Conservation (phyloP, 2,329 filamentous ascomycete species). For the Colletotrichum horii region DNA sequence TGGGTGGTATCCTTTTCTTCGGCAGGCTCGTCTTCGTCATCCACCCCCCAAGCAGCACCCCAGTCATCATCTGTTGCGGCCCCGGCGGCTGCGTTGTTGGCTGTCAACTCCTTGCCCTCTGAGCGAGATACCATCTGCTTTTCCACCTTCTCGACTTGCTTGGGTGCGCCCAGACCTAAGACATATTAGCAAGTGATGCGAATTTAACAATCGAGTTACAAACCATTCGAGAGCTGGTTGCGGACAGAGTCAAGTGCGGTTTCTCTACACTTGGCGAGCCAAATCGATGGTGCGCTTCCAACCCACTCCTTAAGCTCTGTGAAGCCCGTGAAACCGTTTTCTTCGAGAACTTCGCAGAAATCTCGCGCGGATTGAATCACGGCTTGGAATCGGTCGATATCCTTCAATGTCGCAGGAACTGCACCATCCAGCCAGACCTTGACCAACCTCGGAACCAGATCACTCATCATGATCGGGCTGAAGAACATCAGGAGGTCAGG, state of each 20-base stretch:
- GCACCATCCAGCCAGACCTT: conserved; percentile 76
- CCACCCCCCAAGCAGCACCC: conserved; percentile 81
- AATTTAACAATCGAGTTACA: neutral
- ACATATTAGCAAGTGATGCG: neutral
- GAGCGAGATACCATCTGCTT: conserved; percentile 76
- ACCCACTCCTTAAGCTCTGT: conserved; percentile 79
- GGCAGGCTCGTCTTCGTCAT: conserved; percentile 47
- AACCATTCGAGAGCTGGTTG: conserved; percentile 67
- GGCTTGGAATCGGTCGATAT: conserved; percentile 74
- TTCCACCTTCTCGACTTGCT: conserved; percentile 82
- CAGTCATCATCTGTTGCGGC: conserved; percentile 65
- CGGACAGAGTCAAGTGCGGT: conserved; percentile 78
- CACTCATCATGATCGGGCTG: conserved; percentile 72
- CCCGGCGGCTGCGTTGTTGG: conserved; percentile 48
- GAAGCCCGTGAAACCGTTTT: conserved; percentile 66
- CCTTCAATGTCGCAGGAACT: conserved; percentile 76
- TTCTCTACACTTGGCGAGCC: conserved; percentile 85
- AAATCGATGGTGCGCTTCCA: conserved; percentile 77
- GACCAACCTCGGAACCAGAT: conserved; percentile 71
- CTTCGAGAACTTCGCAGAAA: conserved; percentile 69
- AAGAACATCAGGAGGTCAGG: conserved; percentile 63
- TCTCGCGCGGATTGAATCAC: conserved; percentile 67
- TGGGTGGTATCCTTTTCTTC: conserved; percentile 27
- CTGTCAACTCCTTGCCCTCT: conserved; percentile 69
- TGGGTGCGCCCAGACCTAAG: conserved; percentile 62